A percentile compares a stretch with the other conserved stretches of the same genome.
phyloP scores from a whole-genome alignment of 306 rosid species.

The Carpinus fangiana region DNA sequence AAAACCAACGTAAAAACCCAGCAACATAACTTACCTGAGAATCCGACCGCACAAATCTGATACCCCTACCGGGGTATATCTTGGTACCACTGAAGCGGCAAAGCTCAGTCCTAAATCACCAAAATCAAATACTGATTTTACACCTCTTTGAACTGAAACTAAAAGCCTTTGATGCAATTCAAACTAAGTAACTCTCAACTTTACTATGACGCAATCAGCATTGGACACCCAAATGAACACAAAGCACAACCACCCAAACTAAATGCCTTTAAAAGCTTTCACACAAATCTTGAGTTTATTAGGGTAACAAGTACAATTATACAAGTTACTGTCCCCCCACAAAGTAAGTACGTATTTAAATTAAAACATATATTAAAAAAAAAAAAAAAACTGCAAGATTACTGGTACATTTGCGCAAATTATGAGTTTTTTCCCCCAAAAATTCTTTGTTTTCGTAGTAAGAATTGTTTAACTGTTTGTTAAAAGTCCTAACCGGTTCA shows the following conservation, averaged over 20 bases:
- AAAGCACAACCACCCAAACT: background rate
- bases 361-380: background rate
- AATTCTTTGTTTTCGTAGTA: background rate
- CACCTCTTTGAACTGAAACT: background rate
- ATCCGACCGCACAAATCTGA: slow-evolving; percentile 21
- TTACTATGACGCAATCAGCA: background rate
- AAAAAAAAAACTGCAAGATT: background rate
- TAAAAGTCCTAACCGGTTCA: background rate
- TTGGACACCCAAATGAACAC: background rate
- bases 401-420: background rate
- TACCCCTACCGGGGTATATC: slow-evolving; percentile 25
- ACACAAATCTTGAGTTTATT: background rate
- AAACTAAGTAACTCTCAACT: background rate
- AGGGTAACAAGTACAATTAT: background rate
- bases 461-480: background rate
- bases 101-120: slow-evolving; percentile 19
- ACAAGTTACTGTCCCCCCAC: background rate
- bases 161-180: background rate
- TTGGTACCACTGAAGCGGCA: slow-evolving; percentile 25
- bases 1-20: background rate
- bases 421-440: background rate
- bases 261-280: background rate
- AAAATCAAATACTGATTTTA: background rate
- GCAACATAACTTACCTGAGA: slow-evolving; percentile 9
- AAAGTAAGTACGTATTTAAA: background rate